Base-by-base conservation (phyloP, 2,329 filamentous ascomycete species). In the Penicillium sp. region DNA sequence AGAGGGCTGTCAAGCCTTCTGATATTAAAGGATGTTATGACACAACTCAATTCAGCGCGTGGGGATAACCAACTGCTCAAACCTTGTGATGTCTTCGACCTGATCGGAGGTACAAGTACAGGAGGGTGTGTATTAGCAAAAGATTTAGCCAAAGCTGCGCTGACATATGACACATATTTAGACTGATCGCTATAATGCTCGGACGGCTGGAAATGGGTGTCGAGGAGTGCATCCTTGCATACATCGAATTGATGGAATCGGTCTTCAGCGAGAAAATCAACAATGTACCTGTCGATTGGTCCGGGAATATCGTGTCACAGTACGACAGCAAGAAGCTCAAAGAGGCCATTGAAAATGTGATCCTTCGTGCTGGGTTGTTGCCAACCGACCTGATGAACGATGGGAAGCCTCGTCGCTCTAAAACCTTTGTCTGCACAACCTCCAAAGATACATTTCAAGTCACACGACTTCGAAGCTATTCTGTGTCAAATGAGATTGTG, bases 171-270 rank as follows among this genome's bases (percentile, higher is more conserved):
- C 4, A 7, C 8, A 21, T 55, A 9, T 23, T 4, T 53, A 72
- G 73, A 2, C 60, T 78, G 4, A 74, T 77, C 27, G 72, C 72
- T 0, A 72, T 77, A 21, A 76, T 77, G 72, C 60, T 78, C 0
- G 73, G 72, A 0, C 65, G 74, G 2, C 61, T 78, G 0, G 62
- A 70, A 8, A 75, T 77, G 69, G 63, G 56, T 12, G 61, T 74
- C 1, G 65, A 74, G 3, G 68, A 74, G 43, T 73, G 70, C 25
- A 69, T 77, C 13, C 10, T 61, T 1, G 66, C 66, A 12, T 77
- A 77, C 35, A 57, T 53, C 8, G 47, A 57, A 4, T 57, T 73
- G 23, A 69, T 66, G 48, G 53, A 66, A 21, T 55, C 60, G 0
- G 62, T 73, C 3, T 73, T 74, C 17, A 58, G 67, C 33, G 57